Evolutionary conservation across 2,329 filamentous ascomycete species (phyloP).

Genomic region (Elsinoe ampelina): DNA sequence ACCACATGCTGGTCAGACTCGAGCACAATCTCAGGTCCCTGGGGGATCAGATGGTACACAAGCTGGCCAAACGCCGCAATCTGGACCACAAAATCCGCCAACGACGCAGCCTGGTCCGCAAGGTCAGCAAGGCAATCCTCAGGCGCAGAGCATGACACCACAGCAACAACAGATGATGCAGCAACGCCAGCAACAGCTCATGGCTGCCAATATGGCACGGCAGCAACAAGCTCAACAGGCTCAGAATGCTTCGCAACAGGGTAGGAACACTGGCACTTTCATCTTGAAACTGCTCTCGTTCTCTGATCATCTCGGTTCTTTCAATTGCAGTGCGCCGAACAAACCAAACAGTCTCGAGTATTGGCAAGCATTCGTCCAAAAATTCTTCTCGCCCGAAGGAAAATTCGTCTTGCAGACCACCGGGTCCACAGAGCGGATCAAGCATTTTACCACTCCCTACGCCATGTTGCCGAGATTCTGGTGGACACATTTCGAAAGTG

Average conservation of each 20-base stretch:
- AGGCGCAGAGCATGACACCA: constrained; percentile 19
- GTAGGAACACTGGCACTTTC: constrained; percentile 31
- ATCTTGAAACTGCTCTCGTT: constrained; percentile 48
- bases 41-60: constrained; percentile 1
- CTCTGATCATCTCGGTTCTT: constrained; percentile 46
- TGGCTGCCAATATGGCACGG: constrained; percentile 16
- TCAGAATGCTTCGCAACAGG: constrained; percentile 19
- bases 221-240: constrained; percentile 26
- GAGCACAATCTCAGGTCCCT: constrained; percentile 31
- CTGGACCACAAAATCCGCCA: constrained; percentile 19
- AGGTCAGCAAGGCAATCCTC: constrained; percentile 27
- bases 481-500: constrained; percentile 77
- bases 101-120: constrained; percentile 20
- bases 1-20: constrained; percentile 30
- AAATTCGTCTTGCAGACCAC: constrained; percentile 65
- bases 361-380: constrained; percentile 71
- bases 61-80: constrained; percentile 19
- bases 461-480: constrained; percentile 80
- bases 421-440: constrained; percentile 35
- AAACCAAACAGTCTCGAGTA: constrained; percentile 61
- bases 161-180: constrained; percentile 29
- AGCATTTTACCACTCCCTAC: constrained; percentile 16
- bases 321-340: constrained; percentile 35
- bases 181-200: constrained; percentile 27
- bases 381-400: constrained; percentile 71